A percentile compares a stretch with the other conserved stretches of the same genome.
phyloP scores from a whole-genome alignment of 1,139 yeast genomes.

The Lodderomyces elongisporus region DNA sequence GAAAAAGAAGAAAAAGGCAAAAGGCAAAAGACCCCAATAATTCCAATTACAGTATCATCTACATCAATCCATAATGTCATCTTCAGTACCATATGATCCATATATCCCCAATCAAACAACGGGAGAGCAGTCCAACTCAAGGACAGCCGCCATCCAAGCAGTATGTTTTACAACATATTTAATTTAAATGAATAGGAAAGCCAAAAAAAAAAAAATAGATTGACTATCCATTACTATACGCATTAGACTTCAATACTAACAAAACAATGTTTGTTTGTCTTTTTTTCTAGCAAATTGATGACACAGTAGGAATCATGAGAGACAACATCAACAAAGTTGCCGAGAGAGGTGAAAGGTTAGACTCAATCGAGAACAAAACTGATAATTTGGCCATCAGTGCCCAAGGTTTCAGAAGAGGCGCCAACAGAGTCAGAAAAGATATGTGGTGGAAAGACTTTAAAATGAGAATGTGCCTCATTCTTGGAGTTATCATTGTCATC shows the following conservation, averaged over 20 bases:
- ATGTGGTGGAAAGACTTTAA: conserved; percentile 99
- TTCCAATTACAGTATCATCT: no score
- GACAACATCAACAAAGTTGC: conserved; percentile 95
- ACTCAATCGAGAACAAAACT: conserved; percentile 89
- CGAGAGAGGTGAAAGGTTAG: conserved; percentile 90
- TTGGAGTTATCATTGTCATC: conserved; percentile 73
- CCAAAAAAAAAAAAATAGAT: no score
- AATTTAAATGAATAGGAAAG: no score
- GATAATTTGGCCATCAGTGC: conserved; percentile 92
- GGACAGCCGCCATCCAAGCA: conserved; percentile 84
- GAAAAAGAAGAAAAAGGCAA: conserved; percentile 7
- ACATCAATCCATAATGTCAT: no score
- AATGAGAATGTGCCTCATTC: conserved; percentile 87
- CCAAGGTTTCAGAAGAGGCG: conserved; percentile 94
- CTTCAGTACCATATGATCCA: conserved; percentile 87
- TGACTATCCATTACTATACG: no score
- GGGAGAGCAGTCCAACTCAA: conserved; percentile 51
- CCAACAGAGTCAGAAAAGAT: conserved; percentile 94
- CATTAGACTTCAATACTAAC: no score
- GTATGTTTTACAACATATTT: conserved; percentile 54
- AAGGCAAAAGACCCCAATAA: no score
- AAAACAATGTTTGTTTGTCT: neutral
- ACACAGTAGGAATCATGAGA: conserved; percentile 97
- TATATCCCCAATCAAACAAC: conserved; percentile 66
- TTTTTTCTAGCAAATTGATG: conserved; percentile 70